A percentile compares a stretch with the other conserved stretches of the same genome.
These are phyloP conservation scores for Lepidium aucheri DNA, from an alignment of 345 rosid genomes.

Conservation along the genomic window DNA sequence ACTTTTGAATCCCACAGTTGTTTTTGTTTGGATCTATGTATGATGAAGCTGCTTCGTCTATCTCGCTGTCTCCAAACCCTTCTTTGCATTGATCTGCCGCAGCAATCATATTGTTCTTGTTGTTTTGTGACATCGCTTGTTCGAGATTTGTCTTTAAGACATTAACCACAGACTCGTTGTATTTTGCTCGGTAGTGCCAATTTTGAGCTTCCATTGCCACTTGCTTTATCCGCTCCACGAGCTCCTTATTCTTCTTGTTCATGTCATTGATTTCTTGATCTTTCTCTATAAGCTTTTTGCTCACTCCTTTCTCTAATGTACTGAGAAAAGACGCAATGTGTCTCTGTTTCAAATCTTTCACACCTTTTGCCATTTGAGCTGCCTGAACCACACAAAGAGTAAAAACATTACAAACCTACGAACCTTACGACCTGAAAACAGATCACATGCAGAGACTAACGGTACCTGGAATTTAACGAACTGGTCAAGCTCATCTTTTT, in stretches of 20 bases:
- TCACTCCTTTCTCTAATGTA: constrained; percentile 49
- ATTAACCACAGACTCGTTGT: constrained; percentile 60
- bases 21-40: constrained; percentile 26
- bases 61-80: constrained; percentile 73
- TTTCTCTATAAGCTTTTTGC: constrained; percentile 52
- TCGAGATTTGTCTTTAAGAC: constrained; percentile 52
- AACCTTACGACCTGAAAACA: background rate
- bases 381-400: constrained; percentile 32
- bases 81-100: constrained; percentile 42
- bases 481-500: constrained; percentile 54
- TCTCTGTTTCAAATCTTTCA: constrained; percentile 45
- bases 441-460: background rate
- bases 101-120: constrained; percentile 8
- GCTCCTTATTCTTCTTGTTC: constrained; percentile 57
- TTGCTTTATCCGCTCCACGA: constrained; percentile 52
- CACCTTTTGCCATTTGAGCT: constrained; percentile 47
- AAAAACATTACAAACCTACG: constrained; percentile 4
- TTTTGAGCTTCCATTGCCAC: constrained; percentile 46
- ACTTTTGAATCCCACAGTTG: constrained; percentile 19
- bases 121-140: constrained; percentile 47
- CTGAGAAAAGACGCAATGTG: constrained; percentile 44
- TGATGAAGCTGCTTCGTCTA: constrained; percentile 55
- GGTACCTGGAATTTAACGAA: constrained; percentile 52
- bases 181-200: constrained; percentile 65
- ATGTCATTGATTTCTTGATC: constrained; percentile 50